A percentile compares a stretch with the other conserved stretches of the same genome.
Conservation (phyloP, 495 filamentous ascomycete genomes). For the Aspergillus indologenus region DNA sequence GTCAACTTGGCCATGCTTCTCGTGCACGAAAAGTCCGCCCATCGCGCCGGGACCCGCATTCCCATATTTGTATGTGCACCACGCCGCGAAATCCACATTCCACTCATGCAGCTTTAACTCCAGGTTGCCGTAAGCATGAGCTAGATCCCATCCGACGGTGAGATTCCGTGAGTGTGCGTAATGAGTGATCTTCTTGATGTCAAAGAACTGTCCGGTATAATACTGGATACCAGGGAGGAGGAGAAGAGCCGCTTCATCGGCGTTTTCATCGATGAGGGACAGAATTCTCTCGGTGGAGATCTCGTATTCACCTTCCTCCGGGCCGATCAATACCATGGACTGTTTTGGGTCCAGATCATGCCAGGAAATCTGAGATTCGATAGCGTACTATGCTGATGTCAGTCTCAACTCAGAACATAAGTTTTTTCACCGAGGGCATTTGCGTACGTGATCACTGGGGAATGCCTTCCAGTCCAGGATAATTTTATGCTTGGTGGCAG, state of each 20-base stretch:
- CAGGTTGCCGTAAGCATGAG: slow-evolving; percentile 92
- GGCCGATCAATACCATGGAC: slow-evolving; percentile 74
- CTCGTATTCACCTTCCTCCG: slow-evolving; percentile 49
- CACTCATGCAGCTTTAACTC: slow-evolving; percentile 80
- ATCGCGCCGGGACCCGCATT: slow-evolving; percentile 87
- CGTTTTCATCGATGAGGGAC: slow-evolving; percentile 71
- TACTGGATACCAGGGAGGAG: slow-evolving; percentile 92
- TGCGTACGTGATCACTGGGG: slow-evolving; percentile 79
- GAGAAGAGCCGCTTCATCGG: slow-evolving; percentile 69
- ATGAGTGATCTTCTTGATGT: slow-evolving; percentile 81
- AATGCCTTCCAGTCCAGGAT: slow-evolving; percentile 94
- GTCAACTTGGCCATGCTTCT: slow-evolving; percentile 59
- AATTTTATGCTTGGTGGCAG: slow-evolving; percentile 72
- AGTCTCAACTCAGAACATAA: not conserved
- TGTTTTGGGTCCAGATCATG: slow-evolving; percentile 64
- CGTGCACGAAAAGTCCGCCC: slow-evolving; percentile 83
- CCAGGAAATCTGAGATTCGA: slow-evolving; percentile 84
- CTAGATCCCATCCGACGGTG: slow-evolving; percentile 87
- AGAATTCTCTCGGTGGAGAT: slow-evolving; percentile 71
- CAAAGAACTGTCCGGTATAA: slow-evolving; percentile 88
- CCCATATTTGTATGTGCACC: slow-evolving; percentile 98
- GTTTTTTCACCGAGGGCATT: not conserved
- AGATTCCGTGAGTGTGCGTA: slow-evolving; percentile 74
- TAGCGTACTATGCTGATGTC: slow-evolving; percentile 63
- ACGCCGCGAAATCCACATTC: slow-evolving; percentile 91